Conservation (phyloP, 2,329 filamentous ascomycete species). For the Stemphylium vesicarium region DNA sequence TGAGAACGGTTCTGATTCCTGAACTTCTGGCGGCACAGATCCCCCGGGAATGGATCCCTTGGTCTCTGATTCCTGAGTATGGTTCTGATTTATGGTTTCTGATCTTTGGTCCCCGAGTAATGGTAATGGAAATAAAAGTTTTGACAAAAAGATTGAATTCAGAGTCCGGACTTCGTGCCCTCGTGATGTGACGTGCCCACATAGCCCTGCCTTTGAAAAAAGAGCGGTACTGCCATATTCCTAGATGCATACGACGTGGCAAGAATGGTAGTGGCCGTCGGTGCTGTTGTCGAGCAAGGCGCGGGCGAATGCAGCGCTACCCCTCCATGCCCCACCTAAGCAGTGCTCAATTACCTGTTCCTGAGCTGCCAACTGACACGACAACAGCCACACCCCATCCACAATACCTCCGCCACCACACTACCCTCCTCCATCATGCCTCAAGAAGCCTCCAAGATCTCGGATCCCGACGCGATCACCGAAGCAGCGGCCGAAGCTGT, state of each 20-base stretch:
- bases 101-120: too few relatives aligned
- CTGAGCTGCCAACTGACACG: slow-evolving; percentile 9
- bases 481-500: slow-evolving; percentile 54
- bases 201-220: too few relatives aligned
- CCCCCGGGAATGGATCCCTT: too few relatives aligned
- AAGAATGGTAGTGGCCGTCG: background rate
- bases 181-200: too few relatives aligned
- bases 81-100: too few relatives aligned
- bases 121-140: too few relatives aligned
- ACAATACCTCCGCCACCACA: slow-evolving; percentile 27
- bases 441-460: slow-evolving; percentile 66
- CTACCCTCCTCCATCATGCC: slow-evolving; percentile 32
- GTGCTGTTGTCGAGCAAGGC: slow-evolving; percentile 3
- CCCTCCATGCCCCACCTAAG: slow-evolving; percentile 19
- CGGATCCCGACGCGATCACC: slow-evolving; percentile 60
- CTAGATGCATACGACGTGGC: background rate
- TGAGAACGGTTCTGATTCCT: too few relatives aligned
- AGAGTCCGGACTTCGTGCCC: too few relatives aligned
- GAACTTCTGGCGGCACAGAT: too few relatives aligned
- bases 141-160: too few relatives aligned
- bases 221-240: background rate
- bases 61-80: too few relatives aligned
- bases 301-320: background rate
- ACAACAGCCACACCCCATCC: slow-evolving; percentile 25
- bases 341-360: slow-evolving; percentile 16